Evolutionary conservation across 495 filamentous ascomycete species (phyloP).

Genomic region (Annulohypoxylon stygium): DNA sequence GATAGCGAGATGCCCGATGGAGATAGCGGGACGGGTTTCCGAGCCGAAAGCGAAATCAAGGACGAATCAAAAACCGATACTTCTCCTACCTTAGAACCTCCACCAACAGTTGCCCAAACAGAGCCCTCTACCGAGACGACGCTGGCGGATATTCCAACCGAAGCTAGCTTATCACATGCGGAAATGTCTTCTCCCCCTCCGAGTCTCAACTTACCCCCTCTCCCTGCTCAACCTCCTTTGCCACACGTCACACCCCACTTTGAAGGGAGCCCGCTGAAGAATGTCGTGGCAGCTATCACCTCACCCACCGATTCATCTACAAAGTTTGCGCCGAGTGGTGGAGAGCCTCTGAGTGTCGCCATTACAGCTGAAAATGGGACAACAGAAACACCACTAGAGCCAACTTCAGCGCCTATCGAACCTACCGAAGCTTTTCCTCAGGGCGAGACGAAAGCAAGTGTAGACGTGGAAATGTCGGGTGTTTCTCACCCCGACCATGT

Average conservation of each 20-base stretch:
- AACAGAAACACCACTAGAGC: conserved; percentile 1
- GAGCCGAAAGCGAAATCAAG: conserved; percentile 46
- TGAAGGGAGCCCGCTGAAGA: conserved; percentile 64
- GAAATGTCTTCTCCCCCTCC: conserved; percentile 31
- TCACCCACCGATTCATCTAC: conserved; percentile 34
- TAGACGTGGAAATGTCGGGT: conserved; percentile 40
- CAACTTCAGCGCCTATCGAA: not conserved
- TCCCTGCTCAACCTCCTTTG: conserved; percentile 29
- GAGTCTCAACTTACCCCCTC: conserved; percentile 17
- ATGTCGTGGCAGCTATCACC: conserved; percentile 52
- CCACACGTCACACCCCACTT: conserved; percentile 49
- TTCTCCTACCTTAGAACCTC: conserved; percentile 41
- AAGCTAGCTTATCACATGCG: conserved; percentile 37
- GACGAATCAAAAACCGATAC: conserved; percentile 40
- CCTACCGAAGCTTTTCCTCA: not conserved
- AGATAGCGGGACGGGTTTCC: conserved; percentile 38
- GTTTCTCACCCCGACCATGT: not conserved
- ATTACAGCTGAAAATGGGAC: not conserved
- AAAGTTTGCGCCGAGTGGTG: conserved; percentile 19
- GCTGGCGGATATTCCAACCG: conserved; percentile 33
- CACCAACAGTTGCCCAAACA: conserved; percentile 16
- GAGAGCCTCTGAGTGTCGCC: conserved; percentile 18
- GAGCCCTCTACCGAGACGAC: conserved; percentile 37
- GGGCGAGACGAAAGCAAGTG: not conserved
- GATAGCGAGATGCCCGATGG: conserved; percentile 49